Evolutionary conservation across 1,284 basidiomycete genomes (phyloP), one percentile per base, ranked within the genome.

Genomic region (Schizophyllum commune): DNA sequence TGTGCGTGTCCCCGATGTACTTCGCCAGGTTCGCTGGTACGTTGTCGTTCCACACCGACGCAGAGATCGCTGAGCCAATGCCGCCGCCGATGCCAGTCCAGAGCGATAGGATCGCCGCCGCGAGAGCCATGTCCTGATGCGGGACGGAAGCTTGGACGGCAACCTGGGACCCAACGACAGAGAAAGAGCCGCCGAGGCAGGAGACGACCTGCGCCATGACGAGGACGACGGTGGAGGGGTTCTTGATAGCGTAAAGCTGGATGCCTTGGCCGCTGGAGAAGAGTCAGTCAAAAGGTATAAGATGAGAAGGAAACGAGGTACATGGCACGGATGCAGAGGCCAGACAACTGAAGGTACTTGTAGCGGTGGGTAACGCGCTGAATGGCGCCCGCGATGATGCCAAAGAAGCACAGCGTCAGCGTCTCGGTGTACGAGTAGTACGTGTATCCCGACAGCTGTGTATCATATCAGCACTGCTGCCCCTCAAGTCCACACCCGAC

Each of bases 21-120:
- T 63, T 61, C n/a, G 56, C 32, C 19, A 63, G 58, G 33, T 63
- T 61, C 15, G 20, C n/a, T 1, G 62, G 60, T 1, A 63, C 51
- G 32, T 59, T 55, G n/a, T 55, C 58, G 51, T 61, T 61, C 63
- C 61, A 62, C 15, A 64, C 61, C 1, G 63, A 60, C 3, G 60
- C 61, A 65, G 66, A 72, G 56, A 81, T 73, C 3, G 81, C 81
- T 51, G 73, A 76, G 15, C 83, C 83, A 20, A 83, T 73, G 1
- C 77, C 77, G 19, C 80, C 79, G 58, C 84, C 85, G 59, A 85
- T 79, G 69, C 85, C 83, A 52, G 82, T 82, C 70, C 84, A 83
- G 58, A 89, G 77, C 51, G 88, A 75, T 15, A 87, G 79, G 65
- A 88, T 74, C 2, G 87, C 86, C 1, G 84, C 88, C 58, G 85